Conservation (phyloP, 2,329 filamentous ascomycete species). For the Phialophora expanda region DNA sequence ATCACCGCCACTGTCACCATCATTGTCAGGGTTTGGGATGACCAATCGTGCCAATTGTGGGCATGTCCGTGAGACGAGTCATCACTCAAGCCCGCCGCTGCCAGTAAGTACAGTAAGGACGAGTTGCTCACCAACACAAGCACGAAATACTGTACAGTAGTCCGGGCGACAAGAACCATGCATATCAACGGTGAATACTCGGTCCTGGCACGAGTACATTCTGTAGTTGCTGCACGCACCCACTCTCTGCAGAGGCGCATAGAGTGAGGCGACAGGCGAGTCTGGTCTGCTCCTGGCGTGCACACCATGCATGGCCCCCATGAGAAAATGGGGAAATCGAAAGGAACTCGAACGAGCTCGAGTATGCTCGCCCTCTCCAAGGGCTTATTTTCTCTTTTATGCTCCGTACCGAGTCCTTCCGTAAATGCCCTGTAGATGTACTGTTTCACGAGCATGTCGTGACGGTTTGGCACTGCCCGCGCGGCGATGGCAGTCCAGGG, state of each 20-base stretch:
- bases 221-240: not conserved
- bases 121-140: not conserved
- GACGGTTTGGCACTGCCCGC: not conserved
- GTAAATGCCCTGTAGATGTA: accelerated
- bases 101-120: not conserved
- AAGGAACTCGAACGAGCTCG: not conserved
- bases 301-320: not conserved
- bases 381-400: no score
- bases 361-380: no score
- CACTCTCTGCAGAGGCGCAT: not conserved
- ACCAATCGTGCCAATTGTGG: no score
- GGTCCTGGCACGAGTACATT: not conserved
- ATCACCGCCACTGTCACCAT: no score
- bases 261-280: constrained; percentile 1
- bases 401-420: no score
- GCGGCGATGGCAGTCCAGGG: not conserved
- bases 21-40: no score
- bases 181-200: not conserved
- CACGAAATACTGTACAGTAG: constrained; percentile 1
- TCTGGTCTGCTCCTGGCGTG: not conserved
- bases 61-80: not conserved
- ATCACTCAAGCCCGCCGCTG: not conserved
- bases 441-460: not conserved
- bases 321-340: not conserved
- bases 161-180: not conserved